Conservation (phyloP, 176 grass and related monocot genomes). For the Hordeum vulgare region DNA sequence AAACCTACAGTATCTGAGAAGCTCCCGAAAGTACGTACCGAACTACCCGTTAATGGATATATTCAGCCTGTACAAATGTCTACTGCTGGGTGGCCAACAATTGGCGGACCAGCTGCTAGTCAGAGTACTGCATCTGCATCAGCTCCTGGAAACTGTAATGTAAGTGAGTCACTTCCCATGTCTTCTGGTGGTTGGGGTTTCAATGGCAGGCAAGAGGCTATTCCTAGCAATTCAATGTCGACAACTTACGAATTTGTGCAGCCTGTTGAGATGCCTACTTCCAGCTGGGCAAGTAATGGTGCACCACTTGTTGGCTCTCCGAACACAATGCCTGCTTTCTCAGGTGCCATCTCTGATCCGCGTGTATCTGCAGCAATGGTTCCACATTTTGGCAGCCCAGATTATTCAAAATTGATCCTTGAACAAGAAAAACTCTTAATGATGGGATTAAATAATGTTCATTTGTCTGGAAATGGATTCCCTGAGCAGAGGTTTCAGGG, state of each 20-base stretch:
- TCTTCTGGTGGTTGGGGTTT: slow-evolving; percentile 31
- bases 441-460: slow-evolving; percentile 41
- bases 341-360: slow-evolving; percentile 23
- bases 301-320: slow-evolving; percentile 31
- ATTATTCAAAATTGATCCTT: slow-evolving; percentile 33
- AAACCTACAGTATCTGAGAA: slow-evolving; percentile 54
- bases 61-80: slow-evolving; percentile 28
- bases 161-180: slow-evolving; percentile 7
- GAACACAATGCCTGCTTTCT: slow-evolving; percentile 27
- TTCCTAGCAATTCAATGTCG: slow-evolving; percentile 20
- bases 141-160: slow-evolving; percentile 5
- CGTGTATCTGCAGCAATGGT: slow-evolving; percentile 20
- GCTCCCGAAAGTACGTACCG: slow-evolving; percentile 22
- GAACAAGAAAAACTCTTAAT: slow-evolving; percentile 19
- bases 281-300: slow-evolving; percentile 38
- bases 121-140: slow-evolving; percentile 7
- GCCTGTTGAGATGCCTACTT: background rate
- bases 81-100: slow-evolving; percentile 20
- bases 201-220: slow-evolving; percentile 9
- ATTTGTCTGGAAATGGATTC: slow-evolving; percentile 51
- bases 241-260: slow-evolving; percentile 33
- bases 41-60: slow-evolving; percentile 10
- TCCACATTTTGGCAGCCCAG: slow-evolving; percentile 16
- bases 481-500: slow-evolving; percentile 43
- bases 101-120: background rate